Base-by-base conservation (phyloP, 768 basidiomycete species). In the Tricholoma sp. region DNA sequence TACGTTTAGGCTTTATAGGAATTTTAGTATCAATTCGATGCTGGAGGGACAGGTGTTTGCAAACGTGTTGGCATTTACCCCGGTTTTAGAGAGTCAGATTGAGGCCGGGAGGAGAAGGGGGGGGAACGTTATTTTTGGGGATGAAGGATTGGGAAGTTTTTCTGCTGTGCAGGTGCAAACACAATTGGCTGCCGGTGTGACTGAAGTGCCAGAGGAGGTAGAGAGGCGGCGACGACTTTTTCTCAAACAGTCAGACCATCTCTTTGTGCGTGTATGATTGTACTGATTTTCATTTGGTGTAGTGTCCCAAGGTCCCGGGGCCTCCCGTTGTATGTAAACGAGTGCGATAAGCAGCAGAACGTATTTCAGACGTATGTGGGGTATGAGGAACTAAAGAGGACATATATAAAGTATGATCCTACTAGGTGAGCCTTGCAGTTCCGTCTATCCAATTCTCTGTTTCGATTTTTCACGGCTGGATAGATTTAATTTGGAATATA, bases 401-500 rank as follows among this genome's bases (percentile, higher is more conserved):
- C 71, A 0, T 77, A 77, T 57, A 63, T 65, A 8, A 79, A 77
- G 58, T 79, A 79, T 54, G 77, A 79, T 61, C 76, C 76, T 17
- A 71, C 66, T 3, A 62, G 75, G 76, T 74, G 52, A 54, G 68
- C 55, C 17, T 31, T 17, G 28, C 24, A 12, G 20, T 24, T 6
- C 13, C 24, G 44, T n/a, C n/a, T n/a, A n/a, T n/a, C n/a, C n/a
- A n/a, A 5, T 28, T 28, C 12, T 45, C 15, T 31, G 34, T 44
- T 32, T 12, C 20, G 53, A 11, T 24, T 51, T 33, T 8, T 15
- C 11, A 11, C 9, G 5, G 44, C 8, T 8, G 33, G 55, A n/a
- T 51, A 74, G 74, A 32, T 74, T 73, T 59, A 76, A 72, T 33
- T 59, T 73, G 8, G 54, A 63, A 24, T 70, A 67, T 58, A 65